phyloP scores from a whole-genome alignment of 441 rosid genomes.

The Populus hybrid region DNA sequence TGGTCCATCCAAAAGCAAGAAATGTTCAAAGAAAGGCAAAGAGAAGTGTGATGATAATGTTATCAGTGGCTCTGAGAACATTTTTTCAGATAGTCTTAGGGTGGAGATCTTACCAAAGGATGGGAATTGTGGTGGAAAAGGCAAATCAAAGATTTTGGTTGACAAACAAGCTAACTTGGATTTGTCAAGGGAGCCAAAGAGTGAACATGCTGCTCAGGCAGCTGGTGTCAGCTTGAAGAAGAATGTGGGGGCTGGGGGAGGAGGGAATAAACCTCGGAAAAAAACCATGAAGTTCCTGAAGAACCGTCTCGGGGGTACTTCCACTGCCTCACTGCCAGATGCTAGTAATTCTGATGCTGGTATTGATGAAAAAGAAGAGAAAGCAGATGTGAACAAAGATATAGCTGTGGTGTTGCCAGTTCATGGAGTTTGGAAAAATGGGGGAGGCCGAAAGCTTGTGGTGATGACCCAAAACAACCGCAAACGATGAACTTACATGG shows the following conservation, averaged over 20 bases:
- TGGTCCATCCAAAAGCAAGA: conserved; percentile 14
- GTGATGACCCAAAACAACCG: conserved; percentile 17
- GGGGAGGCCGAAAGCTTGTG: conserved; percentile 38
- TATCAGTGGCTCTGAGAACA: conserved; percentile 8
- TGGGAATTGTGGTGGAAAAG: conserved; percentile 14
- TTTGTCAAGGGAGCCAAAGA: conserved; percentile 7
- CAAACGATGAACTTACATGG: conserved; percentile 3
- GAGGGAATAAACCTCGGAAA: conserved; percentile 35
- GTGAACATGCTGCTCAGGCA: conserved; percentile 11
- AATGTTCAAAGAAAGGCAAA: conserved; percentile 32
- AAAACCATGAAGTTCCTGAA: conserved; percentile 38
- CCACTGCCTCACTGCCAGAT: conserved; percentile 20
- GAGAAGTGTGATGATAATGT: conserved; percentile 33
- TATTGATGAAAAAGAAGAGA: conserved; percentile 24
- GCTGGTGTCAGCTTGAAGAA: conserved; percentile 13
- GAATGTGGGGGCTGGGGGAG: conserved; percentile 22
- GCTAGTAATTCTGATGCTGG: conserved; percentile 12
- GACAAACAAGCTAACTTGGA: conserved; percentile 13
- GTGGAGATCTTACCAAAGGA: not conserved
- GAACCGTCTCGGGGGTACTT: conserved; percentile 38
- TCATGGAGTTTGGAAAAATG: conserved; percentile 43
- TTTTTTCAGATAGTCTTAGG: not conserved
- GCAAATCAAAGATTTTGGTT: conserved; percentile 33
- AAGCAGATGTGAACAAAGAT: conserved; percentile 17
- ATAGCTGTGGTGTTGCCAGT: conserved; percentile 19